Conservation (phyloP, 116 monocot species). For the Posidonia oceanica region DNA sequence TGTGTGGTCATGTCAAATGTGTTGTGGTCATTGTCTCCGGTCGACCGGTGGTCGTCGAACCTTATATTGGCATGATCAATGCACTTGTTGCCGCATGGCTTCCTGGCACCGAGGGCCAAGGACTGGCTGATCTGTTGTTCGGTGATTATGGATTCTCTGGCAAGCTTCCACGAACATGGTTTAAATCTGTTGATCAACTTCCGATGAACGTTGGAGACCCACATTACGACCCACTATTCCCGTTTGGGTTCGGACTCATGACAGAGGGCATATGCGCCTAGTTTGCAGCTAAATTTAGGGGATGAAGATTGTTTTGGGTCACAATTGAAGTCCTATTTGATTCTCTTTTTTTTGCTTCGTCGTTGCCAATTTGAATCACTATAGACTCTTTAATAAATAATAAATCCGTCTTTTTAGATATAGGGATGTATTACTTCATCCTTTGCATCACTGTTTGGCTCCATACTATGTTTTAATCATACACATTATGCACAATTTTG, state of each 20-base stretch:
- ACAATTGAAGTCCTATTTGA: no score
- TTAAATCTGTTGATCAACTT: conserved; percentile 47
- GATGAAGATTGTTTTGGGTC: no score
- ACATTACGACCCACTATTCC: conserved; percentile 55
- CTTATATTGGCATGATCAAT: conserved; percentile 32
- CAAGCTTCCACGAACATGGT: conserved; percentile 49
- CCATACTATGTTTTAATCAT: no score
- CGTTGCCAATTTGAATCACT: no score
- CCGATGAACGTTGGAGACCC: conserved; percentile 59
- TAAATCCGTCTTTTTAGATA: no score
- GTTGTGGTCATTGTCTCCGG: conserved; percentile 63
- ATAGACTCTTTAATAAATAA: no score
- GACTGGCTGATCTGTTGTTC: conserved; percentile 48
- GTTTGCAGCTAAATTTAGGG: no score
- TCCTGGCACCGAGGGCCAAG: conserved; percentile 60
- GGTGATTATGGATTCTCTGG: conserved; percentile 61
- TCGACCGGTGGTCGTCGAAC: conserved; percentile 50
- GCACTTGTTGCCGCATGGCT: conserved; percentile 67
- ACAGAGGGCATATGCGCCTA: not conserved
- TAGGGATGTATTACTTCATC: no score
- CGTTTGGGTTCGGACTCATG: conserved; percentile 47
- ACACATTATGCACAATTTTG: no score
- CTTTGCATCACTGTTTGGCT: no score
- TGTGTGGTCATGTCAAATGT: conserved; percentile 43
- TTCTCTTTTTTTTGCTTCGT: no score